A percentile compares a stretch with the other conserved stretches of the same genome.
Evolutionary conservation across 1,284 basidiomycete genomes (phyloP).

Genomic region (Tilletia caries): DNA sequence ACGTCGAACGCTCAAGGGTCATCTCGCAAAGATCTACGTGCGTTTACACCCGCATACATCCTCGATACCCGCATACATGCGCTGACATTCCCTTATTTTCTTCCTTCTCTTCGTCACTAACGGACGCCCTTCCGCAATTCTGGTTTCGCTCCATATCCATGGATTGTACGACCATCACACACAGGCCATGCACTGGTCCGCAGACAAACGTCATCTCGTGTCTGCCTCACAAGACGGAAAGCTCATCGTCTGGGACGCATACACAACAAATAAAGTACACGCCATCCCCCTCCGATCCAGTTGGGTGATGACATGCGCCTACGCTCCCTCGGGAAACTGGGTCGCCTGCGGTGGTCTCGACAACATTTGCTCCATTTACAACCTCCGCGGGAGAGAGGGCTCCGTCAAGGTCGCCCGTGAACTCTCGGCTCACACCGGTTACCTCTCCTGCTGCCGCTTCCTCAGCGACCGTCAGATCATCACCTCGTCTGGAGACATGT

Average conservation of each 20-base stretch:
- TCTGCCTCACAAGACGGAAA: constrained; percentile 99
- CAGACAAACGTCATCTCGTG: constrained; percentile 91
- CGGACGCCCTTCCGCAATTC: too few species aligned
- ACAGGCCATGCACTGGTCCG: constrained; percentile 92
- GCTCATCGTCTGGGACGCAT: constrained; percentile 99
- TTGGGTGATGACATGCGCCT: constrained; percentile 99
- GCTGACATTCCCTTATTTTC: background rate
- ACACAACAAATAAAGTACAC: constrained; percentile 99
- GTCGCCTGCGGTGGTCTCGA: constrained; percentile 98
- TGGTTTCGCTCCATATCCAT: too few species aligned
- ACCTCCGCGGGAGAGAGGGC: constrained; percentile 70
- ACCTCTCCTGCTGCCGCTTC: constrained; percentile 95
- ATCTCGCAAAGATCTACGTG: constrained; percentile 92
- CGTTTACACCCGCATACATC: background rate
- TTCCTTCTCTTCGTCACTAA: background rate
- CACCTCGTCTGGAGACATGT: constrained; percentile 97
- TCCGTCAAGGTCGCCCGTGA: constrained; percentile 67
- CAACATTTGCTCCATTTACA: constrained; percentile 98
- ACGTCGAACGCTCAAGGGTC: constrained; percentile 87
- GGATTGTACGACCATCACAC: too few species aligned
- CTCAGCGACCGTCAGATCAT: constrained; percentile 97
- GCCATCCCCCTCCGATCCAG: constrained; percentile 94
- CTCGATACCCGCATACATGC: background rate
- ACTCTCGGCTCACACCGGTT: constrained; percentile 92
- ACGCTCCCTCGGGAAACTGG: constrained; percentile 90